Conservation (phyloP, 2,329 filamentous ascomycete species). For the Diaporthe sp. region DNA sequence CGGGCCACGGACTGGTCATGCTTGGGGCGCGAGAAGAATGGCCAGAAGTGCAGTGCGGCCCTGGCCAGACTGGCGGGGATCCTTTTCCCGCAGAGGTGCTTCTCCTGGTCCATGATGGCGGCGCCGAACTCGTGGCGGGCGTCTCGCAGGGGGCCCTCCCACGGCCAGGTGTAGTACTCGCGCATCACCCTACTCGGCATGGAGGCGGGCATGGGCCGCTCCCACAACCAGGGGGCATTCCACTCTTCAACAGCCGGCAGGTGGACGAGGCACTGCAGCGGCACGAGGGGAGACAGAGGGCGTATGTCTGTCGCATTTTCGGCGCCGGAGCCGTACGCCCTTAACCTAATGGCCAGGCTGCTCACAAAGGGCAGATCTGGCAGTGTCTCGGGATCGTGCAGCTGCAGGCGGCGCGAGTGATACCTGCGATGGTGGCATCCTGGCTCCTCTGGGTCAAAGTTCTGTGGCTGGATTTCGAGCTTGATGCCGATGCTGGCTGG, state of each 20-base stretch:
- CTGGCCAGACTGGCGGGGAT: background rate
- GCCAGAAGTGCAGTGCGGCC: background rate
- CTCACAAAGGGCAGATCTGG: conserved; percentile 9
- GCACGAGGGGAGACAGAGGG: background rate
- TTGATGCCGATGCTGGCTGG: background rate
- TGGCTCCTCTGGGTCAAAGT: background rate
- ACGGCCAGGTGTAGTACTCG: background rate
- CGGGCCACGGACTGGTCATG: conserved; percentile 6
- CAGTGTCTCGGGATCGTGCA: conserved; percentile 3
- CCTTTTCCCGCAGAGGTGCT: background rate
- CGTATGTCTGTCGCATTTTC: conserved; percentile 2
- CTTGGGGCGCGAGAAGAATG: background rate
- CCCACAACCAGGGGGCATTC: background rate
- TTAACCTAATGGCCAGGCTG: background rate
- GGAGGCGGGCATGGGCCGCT: background rate
- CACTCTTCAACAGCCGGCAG: background rate
- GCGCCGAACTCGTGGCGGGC: background rate
- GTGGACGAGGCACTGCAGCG: background rate
- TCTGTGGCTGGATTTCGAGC: background rate
- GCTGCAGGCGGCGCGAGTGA: background rate
- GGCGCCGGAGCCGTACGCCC: background rate
- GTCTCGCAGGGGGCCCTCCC: conserved; percentile 1
- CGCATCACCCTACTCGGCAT: background rate
- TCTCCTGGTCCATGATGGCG: background rate
- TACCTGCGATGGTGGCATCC: background rate